Base-by-base conservation (phyloP, 2,329 filamentous ascomycete species). In the Fusarium longipes region DNA sequence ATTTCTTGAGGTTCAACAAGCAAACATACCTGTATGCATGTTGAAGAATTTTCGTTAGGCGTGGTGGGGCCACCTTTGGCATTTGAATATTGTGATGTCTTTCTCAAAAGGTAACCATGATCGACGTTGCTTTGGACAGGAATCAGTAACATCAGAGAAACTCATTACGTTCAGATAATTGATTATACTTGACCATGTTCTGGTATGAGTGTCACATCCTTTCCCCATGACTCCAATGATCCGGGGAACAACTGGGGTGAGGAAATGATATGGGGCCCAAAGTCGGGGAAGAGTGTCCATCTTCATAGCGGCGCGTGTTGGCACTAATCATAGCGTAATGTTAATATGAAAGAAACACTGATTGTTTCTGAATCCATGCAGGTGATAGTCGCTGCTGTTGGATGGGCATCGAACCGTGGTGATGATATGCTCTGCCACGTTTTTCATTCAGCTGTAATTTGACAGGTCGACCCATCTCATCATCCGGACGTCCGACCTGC, bases 401-500 rank as follows among this genome's bases (percentile, higher is more conserved):
- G 48, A 54, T 20, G 39, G 52, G 35, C 30, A 43, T 38, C 40
- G 15, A 39, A 59, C 60, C 35, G 25, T 63, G 52, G 54, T 32
- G 33, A 30, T 18, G 45, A 27, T 15, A 24, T 20, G 40, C 25
- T 5, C 43, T 36, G 17, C 53, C 39, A 44, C 30, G 20, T 58
- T 67, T 51, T 29, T 30, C 38, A 53, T 59, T 22, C 43, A 22
- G 50, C 44, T 27, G 39, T 20, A 42, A 17, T 39, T 65, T 42
- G 55, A 30, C 45, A 44, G 40, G 33, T 48, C 32, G 43, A 51
- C 60, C 47, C 48, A 56, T 32, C 45, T 63, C n/a, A 57, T 58
- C 40, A n/a, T 69, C 65, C 65, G 57, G 52, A 30, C 52, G 65
- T 50, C 61, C 52, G 52, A 49, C 51, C 61, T 62, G 42, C 55